Evolutionary conservation across 495 filamentous ascomycete species (phyloP).

Genomic region (Daldinia loculata): DNA sequence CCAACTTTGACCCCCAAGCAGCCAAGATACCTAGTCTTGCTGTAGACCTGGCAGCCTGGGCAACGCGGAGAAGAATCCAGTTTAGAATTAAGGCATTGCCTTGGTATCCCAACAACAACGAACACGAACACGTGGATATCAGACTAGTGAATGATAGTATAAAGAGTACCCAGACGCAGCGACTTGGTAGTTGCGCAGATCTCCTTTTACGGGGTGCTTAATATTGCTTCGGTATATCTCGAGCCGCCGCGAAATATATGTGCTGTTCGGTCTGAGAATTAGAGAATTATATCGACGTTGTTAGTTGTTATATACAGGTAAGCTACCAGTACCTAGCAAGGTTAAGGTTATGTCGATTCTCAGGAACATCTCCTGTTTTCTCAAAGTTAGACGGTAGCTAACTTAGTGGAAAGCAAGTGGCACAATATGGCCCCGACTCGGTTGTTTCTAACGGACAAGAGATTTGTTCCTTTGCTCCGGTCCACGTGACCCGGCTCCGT

Average conservation of each 20-base stretch:
- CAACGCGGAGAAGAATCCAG: conserved; percentile 19
- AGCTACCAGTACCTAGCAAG: not conserved
- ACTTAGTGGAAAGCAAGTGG: not conserved
- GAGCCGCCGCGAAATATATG: not conserved
- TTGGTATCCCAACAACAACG: not conserved
- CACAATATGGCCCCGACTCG: not conserved
- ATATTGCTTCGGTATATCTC: not conserved
- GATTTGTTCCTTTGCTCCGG: not conserved
- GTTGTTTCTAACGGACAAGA: not conserved
- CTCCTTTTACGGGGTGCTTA: not conserved
- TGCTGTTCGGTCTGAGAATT: not conserved
- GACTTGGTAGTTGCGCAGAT: not conserved
- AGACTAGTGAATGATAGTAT: not conserved
- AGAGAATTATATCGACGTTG: not conserved
- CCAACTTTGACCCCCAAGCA: conserved; percentile 24
- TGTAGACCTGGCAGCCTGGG: conserved; percentile 13
- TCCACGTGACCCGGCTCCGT: not conserved
- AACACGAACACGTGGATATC: conserved; percentile 6
- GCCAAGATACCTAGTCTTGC: not conserved
- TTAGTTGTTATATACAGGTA: not conserved
- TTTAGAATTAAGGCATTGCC: not conserved
- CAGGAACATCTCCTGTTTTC: not conserved
- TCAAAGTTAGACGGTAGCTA: not conserved
- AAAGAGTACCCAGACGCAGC: not conserved
- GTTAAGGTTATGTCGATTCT: not conserved